Evolutionary conservation across 2,329 filamentous ascomycete species (phyloP).

Genomic region (Thelonectria blattea): DNA sequence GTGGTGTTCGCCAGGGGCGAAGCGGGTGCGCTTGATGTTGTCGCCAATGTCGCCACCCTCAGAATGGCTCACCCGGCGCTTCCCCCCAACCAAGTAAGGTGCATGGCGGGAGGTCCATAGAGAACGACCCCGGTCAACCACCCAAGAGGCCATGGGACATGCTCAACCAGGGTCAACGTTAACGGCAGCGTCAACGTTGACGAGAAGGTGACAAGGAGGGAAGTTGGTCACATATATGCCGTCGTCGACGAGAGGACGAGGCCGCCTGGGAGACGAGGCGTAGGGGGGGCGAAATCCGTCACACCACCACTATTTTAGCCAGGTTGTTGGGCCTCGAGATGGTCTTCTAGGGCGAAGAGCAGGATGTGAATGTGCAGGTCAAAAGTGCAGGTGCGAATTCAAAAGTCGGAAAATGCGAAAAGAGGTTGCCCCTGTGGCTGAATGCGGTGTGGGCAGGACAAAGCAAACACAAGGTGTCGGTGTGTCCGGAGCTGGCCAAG

Average conservation of each 20-base stretch:
- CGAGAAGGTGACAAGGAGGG: conserved; percentile 7
- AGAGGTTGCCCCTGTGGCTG: conserved; percentile 6
- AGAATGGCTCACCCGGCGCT: conserved; percentile 47
- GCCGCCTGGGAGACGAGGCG: conserved; percentile 5
- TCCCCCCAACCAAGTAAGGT: conserved; percentile 45
- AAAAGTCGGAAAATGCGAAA: background rate
- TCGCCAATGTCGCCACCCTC: conserved; percentile 41
- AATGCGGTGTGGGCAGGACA: conserved; percentile 15
- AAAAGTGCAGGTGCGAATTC: background rate
- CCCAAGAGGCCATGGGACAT: conserved; percentile 51
- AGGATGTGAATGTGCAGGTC: background rate
- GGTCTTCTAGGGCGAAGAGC: background rate
- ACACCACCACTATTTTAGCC: conserved; percentile 13
- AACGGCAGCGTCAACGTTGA: conserved; percentile 21
- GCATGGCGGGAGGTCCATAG: conserved; percentile 34
- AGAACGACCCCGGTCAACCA: conserved; percentile 43
- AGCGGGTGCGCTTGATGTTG: conserved; percentile 34
- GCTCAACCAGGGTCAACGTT: conserved; percentile 35
- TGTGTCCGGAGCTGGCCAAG: conserved; percentile 8
- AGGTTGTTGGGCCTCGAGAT: background rate
- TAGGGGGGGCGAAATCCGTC: conserved; percentile 13
- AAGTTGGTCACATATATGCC: conserved; percentile 15
- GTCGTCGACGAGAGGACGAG: conserved; percentile 3
- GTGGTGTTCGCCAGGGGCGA: conserved; percentile 17
- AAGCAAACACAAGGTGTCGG: conserved; percentile 9